These are phyloP conservation scores for Limnomonas spitsbergensis DNA, from an alignment of 139 green algal species.

Conservation along the genomic window DNA sequence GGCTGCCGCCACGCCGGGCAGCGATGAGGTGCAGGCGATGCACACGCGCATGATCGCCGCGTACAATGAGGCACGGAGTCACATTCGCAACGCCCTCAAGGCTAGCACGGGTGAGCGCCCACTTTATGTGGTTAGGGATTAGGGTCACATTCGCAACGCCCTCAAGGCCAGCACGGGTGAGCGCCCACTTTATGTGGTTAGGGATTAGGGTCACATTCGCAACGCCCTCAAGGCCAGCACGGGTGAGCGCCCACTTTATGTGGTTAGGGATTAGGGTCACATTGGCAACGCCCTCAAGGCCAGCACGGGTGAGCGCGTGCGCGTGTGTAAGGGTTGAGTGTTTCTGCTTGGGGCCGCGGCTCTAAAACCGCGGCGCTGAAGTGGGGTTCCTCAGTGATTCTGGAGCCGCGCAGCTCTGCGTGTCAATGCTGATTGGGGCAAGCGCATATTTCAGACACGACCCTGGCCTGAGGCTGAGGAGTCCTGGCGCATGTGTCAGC, in stretches of 20 bases:
- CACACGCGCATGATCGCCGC: slow-evolving; percentile 54
- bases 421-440: no score
- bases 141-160: slow-evolving; percentile 37
- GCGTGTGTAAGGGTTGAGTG: no score
- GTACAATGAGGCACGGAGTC: slow-evolving; percentile 61
- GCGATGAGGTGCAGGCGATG: slow-evolving; percentile 1
- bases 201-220: slow-evolving; percentile 50
- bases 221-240: slow-evolving; percentile 26
- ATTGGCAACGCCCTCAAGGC: slow-evolving; percentile 32
- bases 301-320: slow-evolving; percentile 12
- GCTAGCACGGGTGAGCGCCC: slow-evolving; percentile 13
- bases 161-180: slow-evolving; percentile 22
- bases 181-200: no score
- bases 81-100: slow-evolving; percentile 33
- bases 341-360: no score
- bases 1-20: not conserved
- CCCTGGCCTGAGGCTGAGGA: no score
- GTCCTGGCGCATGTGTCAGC: no score
- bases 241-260: no score
- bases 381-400: no score
- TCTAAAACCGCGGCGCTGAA: no score
- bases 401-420: no score
- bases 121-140: no score
- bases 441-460: no score
- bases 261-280: slow-evolving; percentile 56